phyloP scores from a whole-genome alignment of 805 yeast genomes.

The Hanseniaspora singularis region DNA sequence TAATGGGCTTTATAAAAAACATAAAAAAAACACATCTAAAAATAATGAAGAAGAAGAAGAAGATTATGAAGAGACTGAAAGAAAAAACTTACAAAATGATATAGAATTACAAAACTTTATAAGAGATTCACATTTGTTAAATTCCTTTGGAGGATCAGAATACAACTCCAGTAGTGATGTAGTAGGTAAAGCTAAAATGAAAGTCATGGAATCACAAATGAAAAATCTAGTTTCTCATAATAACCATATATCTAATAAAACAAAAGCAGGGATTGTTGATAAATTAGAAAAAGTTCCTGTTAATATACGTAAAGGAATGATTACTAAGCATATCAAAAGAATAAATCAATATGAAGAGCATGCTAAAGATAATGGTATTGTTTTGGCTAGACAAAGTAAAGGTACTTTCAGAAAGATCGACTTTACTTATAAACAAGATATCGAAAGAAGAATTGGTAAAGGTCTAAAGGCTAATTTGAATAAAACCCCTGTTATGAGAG shows the following conservation, averaged over 20 bases:
- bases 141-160: constrained; percentile 27
- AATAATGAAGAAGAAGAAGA: constrained; percentile 19
- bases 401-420: constrained; percentile 45
- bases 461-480: constrained; percentile 14
- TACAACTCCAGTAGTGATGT: constrained; percentile 23
- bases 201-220: constrained; percentile 51
- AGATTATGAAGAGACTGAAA: constrained; percentile 31
- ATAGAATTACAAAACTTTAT: constrained; percentile 59
- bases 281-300: constrained; percentile 75
- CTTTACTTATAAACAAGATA: constrained; percentile 30
- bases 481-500: constrained; percentile 32
- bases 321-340: constrained; percentile 41
- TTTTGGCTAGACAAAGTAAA: constrained; percentile 49
- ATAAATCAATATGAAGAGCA: constrained; percentile 52
- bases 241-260: constrained; percentile 31
- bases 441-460: constrained; percentile 34
- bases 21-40: constrained; percentile 24
- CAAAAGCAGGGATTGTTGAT: constrained; percentile 22
- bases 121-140: constrained; percentile 55
- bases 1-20: constrained; percentile 20
- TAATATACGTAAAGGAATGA: constrained; percentile 76
- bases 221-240: constrained; percentile 31
- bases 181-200: constrained; percentile 55
- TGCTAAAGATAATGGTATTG: constrained; percentile 82
- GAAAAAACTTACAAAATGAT: constrained; percentile 54